Evolutionary conservation across 2,329 filamentous ascomycete species (phyloP), one percentile per base, ranked within the genome.

Genomic region (Nakataea oryzae): DNA sequence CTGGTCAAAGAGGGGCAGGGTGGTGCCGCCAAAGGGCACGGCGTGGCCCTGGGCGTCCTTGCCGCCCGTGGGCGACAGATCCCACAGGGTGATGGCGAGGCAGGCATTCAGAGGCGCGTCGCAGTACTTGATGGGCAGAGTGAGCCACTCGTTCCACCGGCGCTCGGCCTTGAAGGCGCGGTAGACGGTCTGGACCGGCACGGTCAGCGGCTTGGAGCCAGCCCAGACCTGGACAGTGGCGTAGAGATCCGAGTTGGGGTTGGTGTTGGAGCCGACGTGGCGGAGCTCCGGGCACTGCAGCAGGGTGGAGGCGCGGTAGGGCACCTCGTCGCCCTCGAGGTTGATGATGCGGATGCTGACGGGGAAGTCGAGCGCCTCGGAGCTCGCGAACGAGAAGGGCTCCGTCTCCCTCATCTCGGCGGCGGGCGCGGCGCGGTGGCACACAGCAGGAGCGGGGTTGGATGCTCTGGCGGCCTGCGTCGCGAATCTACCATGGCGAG

Each of bases 121-220:
- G 65, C 90, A 87, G 74, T 97, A 95, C 5, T 86, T 83, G 64
- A 97, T 86, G 0, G 95, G 93, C 54, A 99, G 78, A 34, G 88
- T 86, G 30, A 99, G 84, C 95, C 96, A 99, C 77, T 97, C 93
- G 72, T 96, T 96, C 95, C 95, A 87, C 80, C 79, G 84, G 76
- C 86, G 78, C 70, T 88, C 86, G 47, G 83, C 83, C 71, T 92
- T 91, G 72, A 99, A 97, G 9, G 91, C 79, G 71, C 92, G 96
- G 76, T 97, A 97, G 28, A 91, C 84, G 3, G 95, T 99, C 74
- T 97, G 93, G 13, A 96, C 84, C 0, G 92, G 90, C 1, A 97
- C 90, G 0, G 93, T 96, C 67, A 99, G 78, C 47, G 93, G 92
- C 73, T 99, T 99, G 30, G 93, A 97, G 69, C 96, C 92, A 14